Base-by-base conservation (phyloP, 768 basidiomycete species). In the Wakefieldia striispora region DNA sequence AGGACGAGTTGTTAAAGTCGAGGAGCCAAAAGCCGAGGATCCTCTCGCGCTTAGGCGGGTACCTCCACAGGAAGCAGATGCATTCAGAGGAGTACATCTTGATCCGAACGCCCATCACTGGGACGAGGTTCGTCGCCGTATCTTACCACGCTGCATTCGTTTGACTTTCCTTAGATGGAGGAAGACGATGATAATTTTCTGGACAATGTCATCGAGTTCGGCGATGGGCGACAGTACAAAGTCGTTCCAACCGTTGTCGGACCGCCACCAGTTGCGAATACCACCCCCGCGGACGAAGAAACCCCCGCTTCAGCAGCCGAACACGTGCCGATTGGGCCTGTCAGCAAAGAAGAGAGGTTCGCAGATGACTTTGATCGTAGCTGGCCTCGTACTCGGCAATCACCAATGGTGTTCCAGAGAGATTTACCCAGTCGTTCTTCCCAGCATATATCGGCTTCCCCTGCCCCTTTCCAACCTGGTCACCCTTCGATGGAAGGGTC, bases 41-140 rank as follows among this genome's bases (percentile, higher is more conserved):
- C 70, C 74, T 13, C 76, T 77, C 17, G 67, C 69, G 9, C 65
- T 48, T 76, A 8, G 78, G 78, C 58, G 84, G 85, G 64, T 83
- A 83, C 61, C 79, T 36, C 70, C 83, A 46, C 87, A 93, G 63
- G 89, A 91, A 59, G 86, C 94, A 7, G 95, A 97, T 66, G 88
- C 94, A 1, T 99, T 99, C 70, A 81, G 94, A 34, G 95, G 95
- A 0, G 85, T 92, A 1, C 94, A 98, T 67, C 72, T 97, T 40
- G 86, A 97, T 69, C 91, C 94, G 42, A 95, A 95, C 59, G 84
- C 89, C 3, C 89, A 93, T 63, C 94, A 97, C 64, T 99, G 97
- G 97, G 97, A 97, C 59, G 94, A 97, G 79, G 95, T 97, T 55
- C 53, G 88, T 70, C 35, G 31, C 40, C 52, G 58, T 53, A 45